phyloP scores from a whole-genome alignment of 305 asterid species.

The Rubia tinctorum region DNA sequence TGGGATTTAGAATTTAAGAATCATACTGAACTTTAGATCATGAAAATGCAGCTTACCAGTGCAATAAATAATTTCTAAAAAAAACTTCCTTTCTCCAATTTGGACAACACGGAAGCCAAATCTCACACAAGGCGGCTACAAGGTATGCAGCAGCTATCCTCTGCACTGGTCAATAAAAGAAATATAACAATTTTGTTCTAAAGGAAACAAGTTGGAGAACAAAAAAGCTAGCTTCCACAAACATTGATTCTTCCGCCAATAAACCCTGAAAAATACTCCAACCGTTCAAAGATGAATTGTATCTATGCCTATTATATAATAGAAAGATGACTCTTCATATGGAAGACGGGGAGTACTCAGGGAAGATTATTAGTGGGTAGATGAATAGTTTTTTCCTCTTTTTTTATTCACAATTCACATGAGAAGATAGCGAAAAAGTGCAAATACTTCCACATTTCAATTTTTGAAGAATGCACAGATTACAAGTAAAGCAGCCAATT shows the following conservation, averaged over 20 bases:
- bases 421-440: no score
- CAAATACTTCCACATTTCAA: no score
- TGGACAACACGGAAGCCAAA: constrained; percentile 70
- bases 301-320: no score
- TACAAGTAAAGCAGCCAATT: background rate
- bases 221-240: background rate
- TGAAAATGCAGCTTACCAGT: constrained; percentile 51
- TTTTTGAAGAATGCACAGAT: background rate
- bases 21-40: background rate
- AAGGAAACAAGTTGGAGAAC: background rate
- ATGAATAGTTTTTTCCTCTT: background rate
- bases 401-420: background rate
- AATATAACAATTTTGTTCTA: constrained; percentile 2
- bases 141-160: constrained; percentile 81
- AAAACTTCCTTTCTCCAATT: constrained; percentile 37
- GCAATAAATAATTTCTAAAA: constrained; percentile 38
- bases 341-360: no score
- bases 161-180: constrained; percentile 31
- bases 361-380: background rate
- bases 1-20: background rate
- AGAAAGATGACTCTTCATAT: no score
- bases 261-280: background rate
- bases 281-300: no score
- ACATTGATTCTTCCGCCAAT: background rate
- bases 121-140: constrained; percentile 76